Base-by-base conservation (phyloP, 495 filamentous ascomycete species). In the Filosporella fistucella region DNA sequence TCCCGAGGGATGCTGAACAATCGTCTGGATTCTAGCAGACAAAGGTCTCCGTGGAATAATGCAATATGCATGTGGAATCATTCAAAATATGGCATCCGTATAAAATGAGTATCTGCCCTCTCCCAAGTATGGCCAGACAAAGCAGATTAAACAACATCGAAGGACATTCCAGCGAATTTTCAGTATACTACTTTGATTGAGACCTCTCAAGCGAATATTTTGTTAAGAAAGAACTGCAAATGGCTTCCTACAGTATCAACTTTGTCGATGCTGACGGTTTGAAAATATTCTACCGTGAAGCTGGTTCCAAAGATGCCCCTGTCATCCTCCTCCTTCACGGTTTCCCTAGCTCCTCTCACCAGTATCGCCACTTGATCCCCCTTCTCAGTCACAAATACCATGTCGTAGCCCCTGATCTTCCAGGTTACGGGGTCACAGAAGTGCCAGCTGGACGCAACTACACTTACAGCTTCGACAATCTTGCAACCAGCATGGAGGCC, bases 271-370 rank as follows among this genome's bases (percentile, higher is more conserved):
- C 32, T 13, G 43, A 67, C 42, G 72, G 71, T 21, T 47, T 74
- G 57, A 72, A 80, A 49, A 55, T 78, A 51, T 84, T 85, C 62
- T 84, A 81, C 57, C 74, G 74, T 20, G 58, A 66, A 34, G 62
- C 75, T 0, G 71, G 75, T 3, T 51, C 62, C 3, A 37, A 52
- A 37, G 40, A 56, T 46, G 62, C 64, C 2, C 76, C 79, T 4
- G 63, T 69, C 1, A 54, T 84, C 20, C 71, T 84, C 40, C 73
- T 86, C 25, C 74, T 86, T 13, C 80, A 84, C 45, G 80, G 80
- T 32, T 84, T 80, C 54, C 81, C 80, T 0, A 69, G 73, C 8
- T 82, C 80, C 3, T 84, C 81, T 0, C 71, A 81, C 58, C 71
- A 77, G 61, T 84, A 75, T 57, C 77, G 77, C 33, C 68, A 80